phyloP scores from a whole-genome alignment of 371 early-diverging fungal genomes.

The Fennellomyces sp. region DNA sequence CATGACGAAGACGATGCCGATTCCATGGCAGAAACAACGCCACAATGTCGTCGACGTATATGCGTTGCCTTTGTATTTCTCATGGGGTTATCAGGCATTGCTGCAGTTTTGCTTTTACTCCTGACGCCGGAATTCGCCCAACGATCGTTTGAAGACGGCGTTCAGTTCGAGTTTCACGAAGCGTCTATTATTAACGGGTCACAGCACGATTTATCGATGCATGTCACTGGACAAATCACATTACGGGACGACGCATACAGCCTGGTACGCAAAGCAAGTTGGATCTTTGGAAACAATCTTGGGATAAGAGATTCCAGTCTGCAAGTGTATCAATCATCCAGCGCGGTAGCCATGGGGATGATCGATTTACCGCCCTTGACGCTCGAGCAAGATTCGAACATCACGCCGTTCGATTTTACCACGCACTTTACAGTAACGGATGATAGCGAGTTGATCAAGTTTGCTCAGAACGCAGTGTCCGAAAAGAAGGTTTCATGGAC shows the following conservation, averaged over 20 bases:
- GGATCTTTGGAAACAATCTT: conserved; percentile 33
- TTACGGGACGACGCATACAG: conserved; percentile 24
- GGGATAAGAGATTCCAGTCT: conserved; percentile 19
- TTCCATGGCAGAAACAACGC: neutral
- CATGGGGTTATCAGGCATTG: conserved; percentile 14
- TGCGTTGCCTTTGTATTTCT: conserved; percentile 16
- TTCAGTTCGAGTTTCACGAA: conserved; percentile 31
- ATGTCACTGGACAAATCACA: conserved; percentile 38
- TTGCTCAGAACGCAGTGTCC: conserved; percentile 44
- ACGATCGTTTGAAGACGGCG: conserved; percentile 34
- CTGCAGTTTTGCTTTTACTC: conserved; percentile 20
- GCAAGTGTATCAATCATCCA: conserved; percentile 19
- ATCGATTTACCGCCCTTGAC: conserved; percentile 37
- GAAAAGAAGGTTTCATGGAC: conserved; percentile 38
- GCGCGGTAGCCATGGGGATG: conserved; percentile 26
- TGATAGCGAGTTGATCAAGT: conserved; percentile 32
- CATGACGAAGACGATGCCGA: neutral
- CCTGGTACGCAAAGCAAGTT: conserved; percentile 20
- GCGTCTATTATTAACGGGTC: conserved; percentile 41
- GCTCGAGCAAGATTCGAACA: conserved; percentile 12
- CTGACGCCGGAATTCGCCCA: conserved; percentile 52
- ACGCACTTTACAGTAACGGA: conserved; percentile 40
- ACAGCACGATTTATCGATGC: conserved; percentile 32
- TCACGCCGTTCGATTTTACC: conserved; percentile 41
- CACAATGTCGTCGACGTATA: conserved; percentile 11